Evolutionary conservation across 2,329 filamentous ascomycete species (phyloP).

Genomic region (Neonectria neomacrospora): DNA sequence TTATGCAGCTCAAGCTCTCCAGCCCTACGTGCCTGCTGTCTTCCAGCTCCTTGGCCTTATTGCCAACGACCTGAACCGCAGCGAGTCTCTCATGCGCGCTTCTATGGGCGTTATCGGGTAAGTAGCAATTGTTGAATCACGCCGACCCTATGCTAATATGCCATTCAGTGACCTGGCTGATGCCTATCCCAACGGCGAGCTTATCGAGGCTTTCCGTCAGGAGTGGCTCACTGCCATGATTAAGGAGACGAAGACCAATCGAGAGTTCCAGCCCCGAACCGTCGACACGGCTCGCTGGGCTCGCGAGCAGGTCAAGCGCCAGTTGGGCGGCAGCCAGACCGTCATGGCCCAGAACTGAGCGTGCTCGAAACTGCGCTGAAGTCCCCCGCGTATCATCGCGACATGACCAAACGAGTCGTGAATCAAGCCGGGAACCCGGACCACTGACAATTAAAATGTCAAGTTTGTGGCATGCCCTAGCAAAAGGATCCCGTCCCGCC

Average conservation of each 20-base stretch:
- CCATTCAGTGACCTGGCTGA: slow-evolving; percentile 84
- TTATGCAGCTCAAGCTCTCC: slow-evolving; percentile 71
- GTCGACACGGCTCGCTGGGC: slow-evolving; percentile 97
- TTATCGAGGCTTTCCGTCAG: slow-evolving; percentile 84
- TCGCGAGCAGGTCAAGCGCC: slow-evolving; percentile 95
- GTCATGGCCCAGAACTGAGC: slow-evolving; percentile 63
- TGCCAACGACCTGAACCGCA: slow-evolving; percentile 84
- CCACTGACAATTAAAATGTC: background rate
- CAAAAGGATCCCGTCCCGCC: slow-evolving; percentile 9
- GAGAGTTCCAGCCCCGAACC: slow-evolving; percentile 85
- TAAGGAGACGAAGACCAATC: slow-evolving; percentile 89
- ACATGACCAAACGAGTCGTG: slow-evolving; percentile 1
- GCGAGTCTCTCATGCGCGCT: slow-evolving; percentile 91
- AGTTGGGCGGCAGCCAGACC: slow-evolving; percentile 67
- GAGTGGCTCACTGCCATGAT: slow-evolving; percentile 93
- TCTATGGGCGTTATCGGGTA: slow-evolving; percentile 98
- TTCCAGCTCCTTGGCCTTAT: slow-evolving; percentile 88
- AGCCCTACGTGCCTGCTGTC: slow-evolving; percentile 84
- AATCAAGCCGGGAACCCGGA: slow-evolving; percentile 10
- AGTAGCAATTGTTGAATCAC: slow-evolving; percentile 47
- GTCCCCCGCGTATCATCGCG: background rate
- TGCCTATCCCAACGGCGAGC: slow-evolving; percentile 90
- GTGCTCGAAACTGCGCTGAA: background rate
- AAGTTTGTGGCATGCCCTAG: slow-evolving; percentile 7
- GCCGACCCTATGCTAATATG: slow-evolving; percentile 26